phyloP scores from a whole-genome alignment of 176 grass and related monocot genomes.

The Oryza glumipatula region DNA sequence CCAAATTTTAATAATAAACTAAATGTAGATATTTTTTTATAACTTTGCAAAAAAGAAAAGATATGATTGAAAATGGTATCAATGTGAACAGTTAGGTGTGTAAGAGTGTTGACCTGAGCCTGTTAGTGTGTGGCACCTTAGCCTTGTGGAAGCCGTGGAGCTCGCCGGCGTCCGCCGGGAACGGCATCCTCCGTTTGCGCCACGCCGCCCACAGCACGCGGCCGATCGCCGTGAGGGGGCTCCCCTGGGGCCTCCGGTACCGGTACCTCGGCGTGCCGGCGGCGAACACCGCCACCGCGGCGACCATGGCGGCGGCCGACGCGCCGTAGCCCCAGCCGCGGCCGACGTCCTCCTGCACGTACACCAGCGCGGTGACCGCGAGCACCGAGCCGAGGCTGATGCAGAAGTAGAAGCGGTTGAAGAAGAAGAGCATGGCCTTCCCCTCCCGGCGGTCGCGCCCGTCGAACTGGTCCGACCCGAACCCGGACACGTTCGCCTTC shows the following conservation, averaged over 20 bases:
- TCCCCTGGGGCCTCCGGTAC: constrained; percentile 46
- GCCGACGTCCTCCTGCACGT: constrained; percentile 69
- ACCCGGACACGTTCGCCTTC: constrained; percentile 71
- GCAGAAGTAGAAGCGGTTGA: constrained; percentile 84
- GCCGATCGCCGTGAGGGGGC: constrained; percentile 51
- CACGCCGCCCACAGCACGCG: constrained; percentile 46
- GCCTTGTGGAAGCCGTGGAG: constrained; percentile 46
- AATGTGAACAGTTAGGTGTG: background rate
- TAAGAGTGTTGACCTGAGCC: constrained; percentile 37
- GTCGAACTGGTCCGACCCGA: constrained; percentile 69
- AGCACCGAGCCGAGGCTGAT: constrained; percentile 75
- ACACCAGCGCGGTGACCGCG: constrained; percentile 74
- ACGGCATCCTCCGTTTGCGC: constrained; percentile 40
- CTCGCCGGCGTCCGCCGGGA: constrained; percentile 33
- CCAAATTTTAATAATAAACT: too few relatives aligned
- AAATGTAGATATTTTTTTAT: too few relatives aligned
- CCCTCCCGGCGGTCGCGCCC: constrained; percentile 49
- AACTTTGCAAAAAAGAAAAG: too few relatives aligned
- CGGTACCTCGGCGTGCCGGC: constrained; percentile 42
- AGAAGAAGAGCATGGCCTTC: constrained; percentile 72
- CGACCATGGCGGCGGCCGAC: constrained; percentile 50
- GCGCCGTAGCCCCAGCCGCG: constrained; percentile 60
- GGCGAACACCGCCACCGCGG: constrained; percentile 40
- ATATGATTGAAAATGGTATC: too few relatives aligned
- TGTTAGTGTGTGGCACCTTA: constrained; percentile 43